phyloP scores from a whole-genome alignment of 2,329 filamentous ascomycete genomes.

The Hymenoscyphus linearis region DNA sequence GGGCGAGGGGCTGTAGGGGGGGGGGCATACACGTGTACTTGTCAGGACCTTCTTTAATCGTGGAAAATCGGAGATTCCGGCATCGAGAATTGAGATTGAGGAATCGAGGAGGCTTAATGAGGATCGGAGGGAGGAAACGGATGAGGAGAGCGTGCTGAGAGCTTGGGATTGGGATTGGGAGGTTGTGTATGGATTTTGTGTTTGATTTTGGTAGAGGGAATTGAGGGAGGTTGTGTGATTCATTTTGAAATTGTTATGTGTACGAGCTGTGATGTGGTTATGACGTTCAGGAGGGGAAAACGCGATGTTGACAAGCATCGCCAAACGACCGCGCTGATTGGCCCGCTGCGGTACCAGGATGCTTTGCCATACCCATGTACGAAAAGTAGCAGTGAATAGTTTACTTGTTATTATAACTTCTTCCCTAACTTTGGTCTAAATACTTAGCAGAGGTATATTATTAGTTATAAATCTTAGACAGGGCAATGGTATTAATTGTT shows the following conservation, averaged over 20 bases:
- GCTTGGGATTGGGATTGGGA: constrained; percentile 6
- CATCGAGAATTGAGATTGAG: constrained; percentile 26
- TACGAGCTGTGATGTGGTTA: background rate
- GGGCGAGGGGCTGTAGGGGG: background rate
- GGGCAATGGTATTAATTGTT: no score
- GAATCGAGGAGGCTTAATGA: constrained; percentile 35
- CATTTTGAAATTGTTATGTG: background rate
- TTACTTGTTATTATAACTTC: no score
- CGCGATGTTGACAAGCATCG: background rate
- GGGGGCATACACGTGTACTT: constrained; percentile 31
- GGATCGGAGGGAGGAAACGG: constrained; percentile 35
- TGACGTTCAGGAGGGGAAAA: background rate
- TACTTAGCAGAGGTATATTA: no score
- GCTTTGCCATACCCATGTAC: no score
- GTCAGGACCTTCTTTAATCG: constrained; percentile 33
- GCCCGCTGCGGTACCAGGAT: no score
- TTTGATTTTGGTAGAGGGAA: constrained; percentile 1
- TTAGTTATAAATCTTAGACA: no score
- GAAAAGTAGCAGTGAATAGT: no score
- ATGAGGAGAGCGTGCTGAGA: constrained; percentile 31
- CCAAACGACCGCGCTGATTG: background rate
- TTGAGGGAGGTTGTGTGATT: constrained; percentile 7
- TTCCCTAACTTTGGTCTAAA: no score
- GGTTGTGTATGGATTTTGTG: background rate
- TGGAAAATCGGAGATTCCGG: constrained; percentile 32